Evolutionary conservation across 441 rosid genomes (phyloP).

Genomic region (Viola pubescens): DNA sequence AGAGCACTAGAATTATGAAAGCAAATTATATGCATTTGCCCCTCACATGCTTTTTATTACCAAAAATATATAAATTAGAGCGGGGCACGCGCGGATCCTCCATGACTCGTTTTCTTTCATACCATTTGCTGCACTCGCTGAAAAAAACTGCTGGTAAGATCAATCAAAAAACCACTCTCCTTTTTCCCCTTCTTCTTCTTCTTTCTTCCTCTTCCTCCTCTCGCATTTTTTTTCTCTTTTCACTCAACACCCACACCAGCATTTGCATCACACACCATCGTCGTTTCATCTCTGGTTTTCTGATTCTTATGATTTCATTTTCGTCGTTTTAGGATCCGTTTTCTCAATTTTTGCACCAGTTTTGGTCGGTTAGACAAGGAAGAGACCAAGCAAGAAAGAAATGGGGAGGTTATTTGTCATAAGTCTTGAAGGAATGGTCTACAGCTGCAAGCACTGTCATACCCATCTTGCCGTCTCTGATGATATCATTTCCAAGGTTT

Average conservation of each 20-base stretch:
- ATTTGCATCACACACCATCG: neutral
- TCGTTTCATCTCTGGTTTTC: neutral
- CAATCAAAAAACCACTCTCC: neutral
- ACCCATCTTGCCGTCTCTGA: constrained; percentile 46
- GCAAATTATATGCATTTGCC: too few species aligned
- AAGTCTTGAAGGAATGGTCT: constrained; percentile 48
- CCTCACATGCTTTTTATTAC: too few species aligned
- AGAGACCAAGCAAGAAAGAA: neutral
- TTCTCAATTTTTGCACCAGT: neutral
- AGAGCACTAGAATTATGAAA: too few species aligned
- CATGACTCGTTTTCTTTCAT: neutral
- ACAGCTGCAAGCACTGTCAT: constrained; percentile 67
- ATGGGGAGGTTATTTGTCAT: constrained; percentile 72
- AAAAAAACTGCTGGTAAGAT: constrained; percentile 6
- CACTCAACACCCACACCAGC: neutral
- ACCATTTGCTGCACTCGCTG: neutral
- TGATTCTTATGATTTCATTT: neutral
- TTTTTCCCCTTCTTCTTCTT: neutral
- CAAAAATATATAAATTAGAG: too few species aligned
- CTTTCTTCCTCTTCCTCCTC: too few species aligned
- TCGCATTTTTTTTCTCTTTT: neutral
- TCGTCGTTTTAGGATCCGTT: neutral
- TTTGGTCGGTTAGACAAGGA: constrained; percentile 2
- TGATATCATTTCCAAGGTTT: constrained; percentile 65
- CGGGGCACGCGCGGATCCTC: too few species aligned